Evolutionary conservation across 2,329 filamentous ascomycete genomes (phyloP), one percentile per base, ranked within the genome.

Genomic region (Purpureocillium takamizusanense): DNA sequence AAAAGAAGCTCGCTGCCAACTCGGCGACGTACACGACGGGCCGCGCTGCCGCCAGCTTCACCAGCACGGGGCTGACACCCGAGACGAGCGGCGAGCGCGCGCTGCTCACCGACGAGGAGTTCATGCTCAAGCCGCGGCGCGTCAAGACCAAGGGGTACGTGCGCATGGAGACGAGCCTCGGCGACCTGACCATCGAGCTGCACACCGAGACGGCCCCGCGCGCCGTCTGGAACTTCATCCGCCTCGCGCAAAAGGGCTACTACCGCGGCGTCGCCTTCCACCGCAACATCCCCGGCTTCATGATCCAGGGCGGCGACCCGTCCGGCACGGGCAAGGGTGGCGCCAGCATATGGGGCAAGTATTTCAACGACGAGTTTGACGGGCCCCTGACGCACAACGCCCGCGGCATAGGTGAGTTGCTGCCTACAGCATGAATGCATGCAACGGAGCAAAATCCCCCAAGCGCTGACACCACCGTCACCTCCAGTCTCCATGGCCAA

Each of bases 261-360:
- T 98, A 97, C 66, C 79, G 78, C 37, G 77, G 76, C 46, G 81
- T 95, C 2, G 61, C 74, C 11, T 98, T 98, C 56, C 92, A 98
- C 61, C 80, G 92, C 45, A 95, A 94, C 57, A 95, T 98, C 51
- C 81, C 81, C 41, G 86, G 85, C 51, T 98, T 98, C 58, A 98
- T 98, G 92, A 86, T 98, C 30, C 92, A 98, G 59, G 90, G 90
- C 32, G 92, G 92, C 29, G 92, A 98, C 56, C 92, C 92, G 0
- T 86, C 87, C 0, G 90, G 90, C 1, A 95, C 88, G 0, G 92
- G 92, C 2, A 76, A 86, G 43, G 92, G 92, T n/a, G 92, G 92
- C 1, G 68, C 79, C 35, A 94, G 85, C 52, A 80, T 94, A 43
- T 98, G 92, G 92, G 86, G 86, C 42, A 94, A 94, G 62, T 86